Base-by-base conservation (phyloP, 257 asterid genomes). In the Gentiana straminea region DNA sequence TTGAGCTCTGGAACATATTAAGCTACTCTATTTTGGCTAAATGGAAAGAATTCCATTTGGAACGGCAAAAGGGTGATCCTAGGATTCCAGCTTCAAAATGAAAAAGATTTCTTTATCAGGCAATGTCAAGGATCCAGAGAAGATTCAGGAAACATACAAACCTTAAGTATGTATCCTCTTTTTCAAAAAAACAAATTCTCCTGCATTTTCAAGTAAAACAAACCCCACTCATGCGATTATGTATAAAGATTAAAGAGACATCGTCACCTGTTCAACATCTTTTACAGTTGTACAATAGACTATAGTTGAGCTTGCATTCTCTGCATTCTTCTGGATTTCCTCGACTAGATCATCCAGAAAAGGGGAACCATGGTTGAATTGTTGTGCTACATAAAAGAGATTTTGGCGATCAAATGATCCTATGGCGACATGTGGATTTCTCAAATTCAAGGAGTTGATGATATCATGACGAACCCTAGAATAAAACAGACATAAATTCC, bases 391-490 rank as follows among this genome's bases (percentile, higher is more conserved):
- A 71, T 90, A 86, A 79, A 84, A 84, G 69, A 90, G 90, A 73
- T 90, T 90, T 56, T 77, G 73, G 61, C 98, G 98, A 72, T 90
- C 94, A 64, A 90, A 90, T 56, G 98, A 86, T 55, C 98, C 98
- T 67, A 86, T 73, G 67, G 86, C 75, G 66, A 84, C 75, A 61
- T 76, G 75, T 54, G 95, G 93, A 73, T 58, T 55, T 67, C 73
- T 74, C 96, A 90, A 62, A 81, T 77, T 77, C 81, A 90, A 49
- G 64, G 98, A 86, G 38, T 64, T 71, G 54, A 73, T 53, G 63
- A 90, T 84, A 80, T 90, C 98, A 51, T 45, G 61, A 44, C 90
- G 85, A 68, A 90, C 98, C 83, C 96, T 90, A 10, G 75, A 54
- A 70, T 66, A 58, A 49, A 49, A 9, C 33, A 58, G n/a, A 43